Conservation (phyloP, 2,329 filamentous ascomycete species). For the Arthrobotrys iridis region DNA sequence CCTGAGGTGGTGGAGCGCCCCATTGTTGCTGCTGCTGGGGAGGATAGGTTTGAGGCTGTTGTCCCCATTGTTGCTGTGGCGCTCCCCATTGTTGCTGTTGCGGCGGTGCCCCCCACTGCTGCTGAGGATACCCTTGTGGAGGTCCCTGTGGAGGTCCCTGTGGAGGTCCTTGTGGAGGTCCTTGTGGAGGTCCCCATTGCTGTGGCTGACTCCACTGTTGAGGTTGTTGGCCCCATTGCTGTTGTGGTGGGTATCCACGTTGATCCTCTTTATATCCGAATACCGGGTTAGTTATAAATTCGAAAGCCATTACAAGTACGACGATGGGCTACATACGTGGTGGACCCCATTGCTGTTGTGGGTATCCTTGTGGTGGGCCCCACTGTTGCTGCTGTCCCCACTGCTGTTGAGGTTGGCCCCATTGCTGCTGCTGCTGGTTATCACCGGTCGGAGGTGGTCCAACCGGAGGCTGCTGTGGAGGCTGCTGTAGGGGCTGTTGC, state of each 20-base stretch:
- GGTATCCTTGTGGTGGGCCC: conserved; percentile 30
- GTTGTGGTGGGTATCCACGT: conserved; percentile 34
- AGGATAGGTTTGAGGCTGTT: conserved; percentile 2
- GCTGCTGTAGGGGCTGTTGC: conserved; percentile 3
- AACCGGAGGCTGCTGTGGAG: not conserved
- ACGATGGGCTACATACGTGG: not conserved
- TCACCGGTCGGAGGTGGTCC: conserved; percentile 16
- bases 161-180: conserved; percentile 60
- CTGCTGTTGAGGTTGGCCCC: conserved; percentile 10
- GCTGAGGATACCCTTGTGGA: not conserved
- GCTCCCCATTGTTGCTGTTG: conserved; percentile 57
- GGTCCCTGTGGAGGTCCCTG: conserved; percentile 58
- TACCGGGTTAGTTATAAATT: conserved; percentile 1
- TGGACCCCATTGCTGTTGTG: conserved; percentile 41
- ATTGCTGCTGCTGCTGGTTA: conserved; percentile 25
- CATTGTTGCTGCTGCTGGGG: conserved; percentile 22
- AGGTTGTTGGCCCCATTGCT: conserved; percentile 26
- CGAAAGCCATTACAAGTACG: conserved; percentile 4
- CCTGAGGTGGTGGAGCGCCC: conserved; percentile 56
- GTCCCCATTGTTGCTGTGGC: conserved; percentile 17
- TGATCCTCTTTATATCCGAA: conserved; percentile 6
- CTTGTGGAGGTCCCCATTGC: conserved; percentile 29
- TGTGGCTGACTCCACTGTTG: conserved; percentile 11
- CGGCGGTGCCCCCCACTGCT: not conserved
- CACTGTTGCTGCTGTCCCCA: conserved; percentile 5